Percentiles rank a stretch among this genome's conserved stretches.
Conservation (phyloP, 495 filamentous ascomycete species). For the Penicillium cataractarum region DNA sequence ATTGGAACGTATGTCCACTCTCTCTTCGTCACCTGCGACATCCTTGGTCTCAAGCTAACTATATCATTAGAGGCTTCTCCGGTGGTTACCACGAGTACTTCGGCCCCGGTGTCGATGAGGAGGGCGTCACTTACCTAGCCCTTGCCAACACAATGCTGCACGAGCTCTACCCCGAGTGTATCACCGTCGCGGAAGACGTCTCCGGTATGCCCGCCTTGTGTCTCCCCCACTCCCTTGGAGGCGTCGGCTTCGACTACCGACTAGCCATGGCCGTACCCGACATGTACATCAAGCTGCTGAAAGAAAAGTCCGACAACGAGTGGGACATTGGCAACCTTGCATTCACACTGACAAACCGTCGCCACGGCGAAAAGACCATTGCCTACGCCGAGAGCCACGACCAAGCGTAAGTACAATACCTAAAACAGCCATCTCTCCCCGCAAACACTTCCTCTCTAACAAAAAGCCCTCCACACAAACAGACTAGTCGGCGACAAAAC, state of each 20-base stretch:
- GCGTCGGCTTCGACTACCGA: slow-evolving; percentile 95
- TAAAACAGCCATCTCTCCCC: background rate
- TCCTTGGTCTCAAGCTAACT: slow-evolving; percentile 3
- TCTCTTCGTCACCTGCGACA: background rate
- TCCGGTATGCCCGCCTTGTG: slow-evolving; percentile 98
- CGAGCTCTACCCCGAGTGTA: slow-evolving; percentile 76
- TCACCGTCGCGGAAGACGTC: slow-evolving; percentile 96
- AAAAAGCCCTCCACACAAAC: slow-evolving; percentile 32
- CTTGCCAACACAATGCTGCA: slow-evolving; percentile 97
- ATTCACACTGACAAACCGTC: slow-evolving; percentile 86
- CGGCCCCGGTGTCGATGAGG: slow-evolving; percentile 87
- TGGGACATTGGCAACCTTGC: slow-evolving; percentile 90
- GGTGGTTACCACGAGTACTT: slow-evolving; percentile 99
- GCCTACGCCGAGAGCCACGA: slow-evolving; percentile 97
- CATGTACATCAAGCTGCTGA: slow-evolving; percentile 98
- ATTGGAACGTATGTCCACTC: slow-evolving; percentile 95
- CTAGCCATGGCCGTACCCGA: slow-evolving; percentile 98
- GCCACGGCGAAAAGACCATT: slow-evolving; percentile 97
- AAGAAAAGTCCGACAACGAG: slow-evolving; percentile 87
- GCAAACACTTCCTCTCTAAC: background rate
- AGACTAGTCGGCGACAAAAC: slow-evolving; percentile 97
- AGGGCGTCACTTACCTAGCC: slow-evolving; percentile 94
- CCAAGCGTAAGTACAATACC: slow-evolving; percentile 76
- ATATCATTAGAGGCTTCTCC: slow-evolving; percentile 76
- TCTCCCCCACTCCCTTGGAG: slow-evolving; percentile 79